Base-by-base conservation (phyloP, 1,284 basidiomycete species). In the Trichosporon sp. region DNA sequence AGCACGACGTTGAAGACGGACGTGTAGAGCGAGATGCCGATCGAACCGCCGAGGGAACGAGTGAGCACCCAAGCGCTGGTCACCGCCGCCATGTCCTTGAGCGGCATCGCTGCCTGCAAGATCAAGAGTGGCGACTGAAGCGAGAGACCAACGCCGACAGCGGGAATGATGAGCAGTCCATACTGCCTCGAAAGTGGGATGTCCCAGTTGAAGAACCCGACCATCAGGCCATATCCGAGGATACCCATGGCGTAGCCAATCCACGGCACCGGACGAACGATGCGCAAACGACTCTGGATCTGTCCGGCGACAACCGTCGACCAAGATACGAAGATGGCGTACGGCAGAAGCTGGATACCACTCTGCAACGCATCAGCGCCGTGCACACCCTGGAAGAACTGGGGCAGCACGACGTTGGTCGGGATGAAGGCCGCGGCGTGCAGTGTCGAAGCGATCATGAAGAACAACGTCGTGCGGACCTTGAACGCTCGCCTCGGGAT, bases 401-500 rank as follows among this genome's bases (percentile, higher is more conserved):
- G 70, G 1, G 77, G 76, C 9, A 79, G 65, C 4, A 75, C 67
- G 46, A 74, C 73, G 56, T 69, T 73, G 54, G 65, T 56, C 2
- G 73, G 73, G 49, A 77, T 69, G 59, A 78, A 74, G 34, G 74
- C 69, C 1, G 66, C 59, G 14, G 72, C 73, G 44, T 76, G 70
- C 57, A 72, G 68, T 29, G 72, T 72, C 10, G 67, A 70, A 1
- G 71, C 73, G 27, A 77, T 64, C 36, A 73, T 70, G 65, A 76
- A 76, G 63, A 77, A 73, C 1, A 74, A 66, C 5, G 78, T 74
- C 23, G 79, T 81, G 14, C 77, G 72, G 16, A 66, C 78, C 54
- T 66, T 70, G 56, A 79, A 67, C 57, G 74, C 61, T 31, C 75
- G 70, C 74, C 74, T 69, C 1, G 77, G 75, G n/a, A 96, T 81